Evolutionary conservation across 306 rosid genomes (phyloP).

Genomic region (Malus asiatica): DNA sequence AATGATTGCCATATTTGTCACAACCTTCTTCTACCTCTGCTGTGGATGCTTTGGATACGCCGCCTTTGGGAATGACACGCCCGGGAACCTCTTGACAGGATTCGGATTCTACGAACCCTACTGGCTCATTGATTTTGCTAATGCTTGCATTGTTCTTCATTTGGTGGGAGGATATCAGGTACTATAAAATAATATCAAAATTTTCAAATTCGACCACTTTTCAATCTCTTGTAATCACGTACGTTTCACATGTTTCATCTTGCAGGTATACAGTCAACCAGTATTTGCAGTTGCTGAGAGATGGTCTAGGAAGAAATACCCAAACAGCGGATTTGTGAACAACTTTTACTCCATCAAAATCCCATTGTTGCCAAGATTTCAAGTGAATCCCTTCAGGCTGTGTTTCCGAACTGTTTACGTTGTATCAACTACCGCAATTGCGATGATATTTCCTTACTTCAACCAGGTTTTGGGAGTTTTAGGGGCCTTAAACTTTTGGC

Average conservation of each 20-base stretch:
- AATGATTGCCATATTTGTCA: slow-evolving; percentile 33
- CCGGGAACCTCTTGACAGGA: slow-evolving; percentile 83
- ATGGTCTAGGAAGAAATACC: slow-evolving; percentile 50
- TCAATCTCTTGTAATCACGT: neutral
- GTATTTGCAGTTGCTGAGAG: slow-evolving; percentile 48
- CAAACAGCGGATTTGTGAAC: slow-evolving; percentile 50
- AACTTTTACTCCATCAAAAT: slow-evolving; percentile 37
- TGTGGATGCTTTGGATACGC: slow-evolving; percentile 88
- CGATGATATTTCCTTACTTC: slow-evolving; percentile 79
- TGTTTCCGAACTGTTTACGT: slow-evolving; percentile 71
- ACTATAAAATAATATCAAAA: neutral
- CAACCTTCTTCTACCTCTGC: slow-evolving; percentile 79
- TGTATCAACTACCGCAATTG: slow-evolving; percentile 59
- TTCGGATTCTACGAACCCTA: slow-evolving; percentile 75
- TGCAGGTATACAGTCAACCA: slow-evolving; percentile 64
- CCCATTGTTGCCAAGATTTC: slow-evolving; percentile 44
- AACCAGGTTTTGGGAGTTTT: slow-evolving; percentile 64
- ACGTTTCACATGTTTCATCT: neutral
- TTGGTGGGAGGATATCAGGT: slow-evolving; percentile 95
- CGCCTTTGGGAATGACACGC: slow-evolving; percentile 73
- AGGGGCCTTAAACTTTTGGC: slow-evolving; percentile 88
- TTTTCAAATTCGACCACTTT: neutral
- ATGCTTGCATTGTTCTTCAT: slow-evolving; percentile 79
- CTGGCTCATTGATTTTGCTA: slow-evolving; percentile 82
- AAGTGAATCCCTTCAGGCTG: slow-evolving; percentile 39